Conservation (phyloP, 441 rosid species). For the Aleurites moluccanus region DNA sequence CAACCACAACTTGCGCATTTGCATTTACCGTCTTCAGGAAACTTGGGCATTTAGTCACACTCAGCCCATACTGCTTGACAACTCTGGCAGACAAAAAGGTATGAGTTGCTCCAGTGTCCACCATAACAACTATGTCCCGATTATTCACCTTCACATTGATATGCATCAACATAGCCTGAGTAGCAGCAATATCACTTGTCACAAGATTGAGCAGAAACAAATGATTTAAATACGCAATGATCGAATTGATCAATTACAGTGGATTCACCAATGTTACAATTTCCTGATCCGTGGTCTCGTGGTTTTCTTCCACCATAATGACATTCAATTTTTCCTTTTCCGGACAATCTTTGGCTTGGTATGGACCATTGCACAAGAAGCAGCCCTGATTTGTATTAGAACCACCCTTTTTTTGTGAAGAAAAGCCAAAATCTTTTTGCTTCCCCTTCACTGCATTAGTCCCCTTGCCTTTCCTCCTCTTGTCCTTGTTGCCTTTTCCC, state of each 20-base stretch:
- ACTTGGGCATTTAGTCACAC: not conserved
- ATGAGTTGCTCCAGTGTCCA: not conserved
- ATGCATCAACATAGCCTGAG: too few species aligned
- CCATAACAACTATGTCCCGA: too few species aligned
- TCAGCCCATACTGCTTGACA: not conserved
- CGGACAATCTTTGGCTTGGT: too few species aligned
- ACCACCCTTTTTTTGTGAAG: too few species aligned
- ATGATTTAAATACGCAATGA: too few species aligned
- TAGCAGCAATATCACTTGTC: too few species aligned
- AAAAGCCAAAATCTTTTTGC: too few species aligned
- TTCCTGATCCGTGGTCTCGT: not conserved
- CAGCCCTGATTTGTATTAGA: not conserved
- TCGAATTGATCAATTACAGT: too few species aligned
- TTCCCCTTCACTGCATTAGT: too few species aligned
- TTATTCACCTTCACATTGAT: too few species aligned
- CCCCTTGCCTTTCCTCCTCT: too few species aligned
- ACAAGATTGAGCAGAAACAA: not conserved
- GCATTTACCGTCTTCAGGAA: not conserved
- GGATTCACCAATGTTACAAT: not conserved
- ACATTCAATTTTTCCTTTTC: not conserved
- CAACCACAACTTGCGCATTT: not conserved
- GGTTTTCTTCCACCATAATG: not conserved
- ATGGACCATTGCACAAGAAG: not conserved
- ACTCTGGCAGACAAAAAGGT: not conserved
- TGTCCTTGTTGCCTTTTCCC: too few species aligned